Evolutionary conservation across 306 rosid genomes (phyloP).

Genomic region (Morella rubra): DNA sequence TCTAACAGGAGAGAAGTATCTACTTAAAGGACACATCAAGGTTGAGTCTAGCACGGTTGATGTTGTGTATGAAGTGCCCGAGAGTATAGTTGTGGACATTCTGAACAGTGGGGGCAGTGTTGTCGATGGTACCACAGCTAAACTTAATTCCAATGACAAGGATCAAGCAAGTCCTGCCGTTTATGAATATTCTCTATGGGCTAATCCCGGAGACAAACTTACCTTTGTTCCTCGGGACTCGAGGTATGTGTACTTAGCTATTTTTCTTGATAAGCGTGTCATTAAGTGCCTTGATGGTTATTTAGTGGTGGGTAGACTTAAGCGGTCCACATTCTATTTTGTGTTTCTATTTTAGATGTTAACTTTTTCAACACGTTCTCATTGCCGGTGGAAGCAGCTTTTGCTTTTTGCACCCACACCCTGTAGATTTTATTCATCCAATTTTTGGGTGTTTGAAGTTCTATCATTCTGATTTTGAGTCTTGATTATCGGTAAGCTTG

Average conservation of each 20-base stretch:
- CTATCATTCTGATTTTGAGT: background rate
- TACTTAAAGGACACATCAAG: slow-evolving; percentile 74
- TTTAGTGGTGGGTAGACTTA: background rate
- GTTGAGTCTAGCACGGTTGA: slow-evolving; percentile 53
- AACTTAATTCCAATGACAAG: slow-evolving; percentile 43
- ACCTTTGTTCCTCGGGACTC: slow-evolving; percentile 77
- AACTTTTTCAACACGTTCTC: background rate
- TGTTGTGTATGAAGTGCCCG: slow-evolving; percentile 47
- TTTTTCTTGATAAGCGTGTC: slow-evolving; percentile 17
- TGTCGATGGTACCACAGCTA: slow-evolving; percentile 49
- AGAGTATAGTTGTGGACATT: slow-evolving; percentile 65
- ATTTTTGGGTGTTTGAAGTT: background rate
- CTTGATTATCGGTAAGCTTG: background rate
- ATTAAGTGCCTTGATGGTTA: background rate
- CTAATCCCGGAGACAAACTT: slow-evolving; percentile 69
- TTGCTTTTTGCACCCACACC: background rate
- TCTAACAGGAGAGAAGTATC: slow-evolving; percentile 85
- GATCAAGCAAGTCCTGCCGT: slow-evolving; percentile 45
- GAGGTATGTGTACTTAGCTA: slow-evolving; percentile 48
- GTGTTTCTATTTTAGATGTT: background rate
- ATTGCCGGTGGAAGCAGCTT: slow-evolving; percentile 1
- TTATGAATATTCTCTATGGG: slow-evolving; percentile 79
- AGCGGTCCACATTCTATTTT: background rate
- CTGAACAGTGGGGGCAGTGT: slow-evolving; percentile 42
- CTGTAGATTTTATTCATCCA: background rate